These are phyloP conservation scores for Xylaria sp. DNA, from an alignment of 2,329 filamentous ascomycete species.

Conservation along the genomic window DNA sequence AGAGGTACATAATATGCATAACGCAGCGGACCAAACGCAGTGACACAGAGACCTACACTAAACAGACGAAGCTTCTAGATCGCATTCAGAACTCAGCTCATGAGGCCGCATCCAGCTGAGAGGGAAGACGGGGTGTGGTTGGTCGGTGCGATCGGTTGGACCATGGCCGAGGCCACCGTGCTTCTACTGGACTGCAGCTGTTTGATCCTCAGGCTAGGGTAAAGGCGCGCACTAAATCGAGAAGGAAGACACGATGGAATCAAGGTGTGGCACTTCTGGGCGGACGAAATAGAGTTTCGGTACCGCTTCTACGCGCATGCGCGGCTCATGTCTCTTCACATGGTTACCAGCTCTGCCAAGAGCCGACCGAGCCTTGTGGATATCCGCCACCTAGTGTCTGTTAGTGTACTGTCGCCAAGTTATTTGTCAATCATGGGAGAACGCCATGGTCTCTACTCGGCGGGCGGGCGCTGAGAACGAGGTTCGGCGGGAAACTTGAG, in stretches of 20 bases:
- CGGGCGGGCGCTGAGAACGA: background rate
- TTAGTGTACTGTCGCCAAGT: conserved; percentile 17
- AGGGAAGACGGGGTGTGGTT: conserved; percentile 5
- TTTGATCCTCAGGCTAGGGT: conserved; percentile 1
- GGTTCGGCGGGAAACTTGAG: conserved; percentile 1
- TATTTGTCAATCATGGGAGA: conserved; percentile 31
- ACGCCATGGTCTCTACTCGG: conserved; percentile 8
- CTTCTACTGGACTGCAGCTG: conserved; percentile 6
- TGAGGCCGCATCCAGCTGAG: conserved; percentile 16
- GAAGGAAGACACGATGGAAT: conserved; percentile 20
- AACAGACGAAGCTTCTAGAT: conserved; percentile 7
- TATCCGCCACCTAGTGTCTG: conserved; percentile 1
- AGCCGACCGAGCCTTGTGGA: conserved; percentile 17
- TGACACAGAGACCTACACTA: background rate
- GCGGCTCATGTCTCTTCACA: conserved; percentile 10
- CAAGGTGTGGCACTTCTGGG: conserved; percentile 18
- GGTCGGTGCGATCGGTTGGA: background rate
- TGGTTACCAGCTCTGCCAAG: conserved; percentile 23
- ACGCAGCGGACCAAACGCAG: conserved; percentile 4
- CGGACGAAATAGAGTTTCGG: conserved; percentile 13
- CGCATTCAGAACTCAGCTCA: background rate
- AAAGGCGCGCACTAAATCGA: background rate
- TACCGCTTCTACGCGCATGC: conserved; percentile 17
- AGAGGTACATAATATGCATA: conserved; percentile 3
- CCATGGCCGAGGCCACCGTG: conserved; percentile 13